A percentile compares a stretch with the other conserved stretches of the same genome.
Conservation (phyloP, 768 basidiomycete species). For the Amyloporia xantha region DNA sequence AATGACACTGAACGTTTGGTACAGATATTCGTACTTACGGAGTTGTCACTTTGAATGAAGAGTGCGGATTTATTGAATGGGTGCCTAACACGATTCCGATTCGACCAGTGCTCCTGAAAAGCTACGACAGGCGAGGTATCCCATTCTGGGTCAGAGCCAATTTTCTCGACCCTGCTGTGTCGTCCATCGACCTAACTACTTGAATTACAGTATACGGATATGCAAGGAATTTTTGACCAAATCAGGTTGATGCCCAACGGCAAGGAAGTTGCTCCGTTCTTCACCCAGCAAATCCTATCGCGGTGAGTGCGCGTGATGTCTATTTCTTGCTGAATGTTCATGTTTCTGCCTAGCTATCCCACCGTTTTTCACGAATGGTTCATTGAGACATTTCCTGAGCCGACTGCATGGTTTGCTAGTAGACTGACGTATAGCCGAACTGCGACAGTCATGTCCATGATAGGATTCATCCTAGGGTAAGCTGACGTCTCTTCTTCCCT, state of each 20-base stretch:
- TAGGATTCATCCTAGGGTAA: slow-evolving; percentile 93
- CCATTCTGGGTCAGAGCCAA: slow-evolving; percentile 42
- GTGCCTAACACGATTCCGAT: slow-evolving; percentile 88
- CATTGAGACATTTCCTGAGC: slow-evolving; percentile 93
- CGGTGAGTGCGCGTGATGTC: slow-evolving; percentile 36
- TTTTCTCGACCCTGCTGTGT: slow-evolving; percentile 32
- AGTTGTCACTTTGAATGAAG: slow-evolving; percentile 97
- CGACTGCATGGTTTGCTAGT: slow-evolving; percentile 87
- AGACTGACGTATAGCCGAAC: slow-evolving; percentile 85
- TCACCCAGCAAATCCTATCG: slow-evolving; percentile 47
- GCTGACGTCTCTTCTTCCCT: slow-evolving; percentile 21
- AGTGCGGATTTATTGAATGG: slow-evolving; percentile 98
- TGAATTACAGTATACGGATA: slow-evolving; percentile 34
- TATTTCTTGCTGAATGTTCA: too few species aligned
- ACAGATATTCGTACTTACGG: slow-evolving; percentile 93
- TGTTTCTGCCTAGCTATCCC: slow-evolving; percentile 46
- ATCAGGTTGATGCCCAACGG: slow-evolving; percentile 43
- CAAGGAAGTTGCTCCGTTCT: slow-evolving; percentile 45
- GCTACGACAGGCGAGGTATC: slow-evolving; percentile 51
- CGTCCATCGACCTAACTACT: background rate
- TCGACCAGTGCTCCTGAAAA: slow-evolving; percentile 63
- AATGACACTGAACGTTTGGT: too few species aligned
- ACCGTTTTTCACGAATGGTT: slow-evolving; percentile 98
- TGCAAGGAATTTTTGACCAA: slow-evolving; percentile 39
- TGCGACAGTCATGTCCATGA: slow-evolving; percentile 97